phyloP scores from a whole-genome alignment of 1,284 basidiomycete genomes.

The Puccinia polysora region DNA sequence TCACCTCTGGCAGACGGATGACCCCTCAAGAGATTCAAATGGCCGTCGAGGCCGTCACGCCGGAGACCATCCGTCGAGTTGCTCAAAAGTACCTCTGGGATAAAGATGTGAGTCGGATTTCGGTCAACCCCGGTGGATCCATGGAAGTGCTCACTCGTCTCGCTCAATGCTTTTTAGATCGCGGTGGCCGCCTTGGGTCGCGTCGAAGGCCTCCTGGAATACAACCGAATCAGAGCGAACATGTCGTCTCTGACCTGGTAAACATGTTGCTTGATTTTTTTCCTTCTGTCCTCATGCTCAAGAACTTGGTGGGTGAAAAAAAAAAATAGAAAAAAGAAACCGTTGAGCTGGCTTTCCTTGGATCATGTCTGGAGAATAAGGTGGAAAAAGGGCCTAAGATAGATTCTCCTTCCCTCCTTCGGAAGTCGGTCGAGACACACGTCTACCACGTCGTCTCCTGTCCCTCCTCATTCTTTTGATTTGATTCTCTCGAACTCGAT shows the following conservation, averaged over 20 bases:
- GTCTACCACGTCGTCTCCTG: no score
- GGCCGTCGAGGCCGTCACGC: conserved; percentile 80
- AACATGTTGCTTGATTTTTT: conserved; percentile 26
- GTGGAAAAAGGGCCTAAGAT: no score
- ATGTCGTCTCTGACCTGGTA: conserved; percentile 53
- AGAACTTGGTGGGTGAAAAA: no score
- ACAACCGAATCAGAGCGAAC: conserved; percentile 52
- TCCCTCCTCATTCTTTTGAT: no score
- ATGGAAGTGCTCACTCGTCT: conserved; percentile 42
- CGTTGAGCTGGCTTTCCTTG: no score
- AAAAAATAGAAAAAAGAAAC: no score
- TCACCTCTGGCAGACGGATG: conserved; percentile 77
- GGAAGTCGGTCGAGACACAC: no score
- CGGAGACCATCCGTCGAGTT: conserved; percentile 86
- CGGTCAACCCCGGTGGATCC: conserved; percentile 44
- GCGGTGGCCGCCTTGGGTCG: conserved; percentile 76
- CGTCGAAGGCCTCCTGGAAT: conserved; percentile 71
- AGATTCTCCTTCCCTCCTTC: no score
- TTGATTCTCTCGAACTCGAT: no score
- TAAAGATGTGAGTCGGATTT: conserved; percentile 66
- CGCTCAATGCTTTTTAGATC: conserved; percentile 57
- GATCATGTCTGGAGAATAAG: no score
- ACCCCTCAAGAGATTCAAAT: conserved; percentile 91
- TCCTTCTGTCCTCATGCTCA: neutral
- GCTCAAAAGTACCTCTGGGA: conserved; percentile 98